A percentile compares a stretch with the other conserved stretches of the same genome.
Evolutionary conservation across 768 basidiomycete genomes (phyloP).

Genomic region (Pisolithus marmoratus): DNA sequence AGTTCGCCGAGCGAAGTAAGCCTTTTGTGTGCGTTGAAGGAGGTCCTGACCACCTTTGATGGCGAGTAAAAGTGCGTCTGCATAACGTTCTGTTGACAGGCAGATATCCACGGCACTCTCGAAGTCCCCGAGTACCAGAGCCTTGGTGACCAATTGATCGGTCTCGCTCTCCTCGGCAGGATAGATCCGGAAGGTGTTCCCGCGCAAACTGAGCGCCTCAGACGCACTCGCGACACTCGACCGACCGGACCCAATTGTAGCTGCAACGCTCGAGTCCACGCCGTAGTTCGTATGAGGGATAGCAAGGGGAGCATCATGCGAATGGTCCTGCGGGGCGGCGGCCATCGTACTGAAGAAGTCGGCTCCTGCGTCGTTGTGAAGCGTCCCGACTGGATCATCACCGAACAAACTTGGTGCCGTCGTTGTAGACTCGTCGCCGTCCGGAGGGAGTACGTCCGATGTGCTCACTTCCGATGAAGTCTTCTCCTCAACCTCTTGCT

Average conservation of each 20-base stretch:
- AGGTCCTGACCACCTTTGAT: conserved; percentile 88
- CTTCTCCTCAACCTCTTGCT: conserved; percentile 29
- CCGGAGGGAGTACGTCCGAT: conserved; percentile 60
- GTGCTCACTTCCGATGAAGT: conserved; percentile 64
- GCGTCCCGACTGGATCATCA: conserved; percentile 66
- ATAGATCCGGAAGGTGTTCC: conserved; percentile 86
- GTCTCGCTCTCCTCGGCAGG: conserved; percentile 81
- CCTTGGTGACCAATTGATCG: conserved; percentile 85
- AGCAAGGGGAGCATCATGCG: conserved; percentile 35
- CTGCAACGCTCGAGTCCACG: conserved; percentile 87
- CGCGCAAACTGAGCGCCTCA: conserved; percentile 45
- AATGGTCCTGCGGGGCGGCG: conserved; percentile 39
- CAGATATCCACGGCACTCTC: conserved; percentile 87
- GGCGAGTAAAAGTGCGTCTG: conserved; percentile 92
- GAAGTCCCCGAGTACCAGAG: conserved; percentile 95
- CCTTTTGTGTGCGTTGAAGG: conserved; percentile 81
- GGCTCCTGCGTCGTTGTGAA: conserved; percentile 47
- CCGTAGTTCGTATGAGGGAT: conserved; percentile 79
- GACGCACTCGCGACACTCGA: conserved; percentile 72
- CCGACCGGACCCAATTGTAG: conserved; percentile 88
- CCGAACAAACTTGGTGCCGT: conserved; percentile 87
- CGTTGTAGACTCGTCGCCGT: conserved; percentile 77
- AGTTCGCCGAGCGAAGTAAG: conserved; percentile 85
- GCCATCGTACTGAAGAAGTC: conserved; percentile 90
- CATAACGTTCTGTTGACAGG: conserved; percentile 81